Conservation (phyloP, 805 yeast species). For the Nakazawaea populi region DNA sequence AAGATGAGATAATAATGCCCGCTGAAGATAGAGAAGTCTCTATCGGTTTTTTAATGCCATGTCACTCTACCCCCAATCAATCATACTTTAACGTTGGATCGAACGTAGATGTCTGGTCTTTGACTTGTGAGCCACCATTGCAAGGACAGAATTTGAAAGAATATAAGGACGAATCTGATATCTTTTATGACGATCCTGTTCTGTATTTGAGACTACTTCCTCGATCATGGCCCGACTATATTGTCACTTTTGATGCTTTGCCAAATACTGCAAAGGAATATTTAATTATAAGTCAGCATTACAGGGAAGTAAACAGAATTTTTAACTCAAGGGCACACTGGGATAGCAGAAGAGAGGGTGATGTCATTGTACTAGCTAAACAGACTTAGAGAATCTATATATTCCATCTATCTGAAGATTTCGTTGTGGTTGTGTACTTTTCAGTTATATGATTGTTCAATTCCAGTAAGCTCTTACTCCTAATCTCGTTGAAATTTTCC, state of each 20-base stretch:
- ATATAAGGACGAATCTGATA: conserved; percentile 86
- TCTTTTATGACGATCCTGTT: conserved; percentile 62
- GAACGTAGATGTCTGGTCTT: conserved; percentile 55
- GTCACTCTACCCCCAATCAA: conserved; percentile 97
- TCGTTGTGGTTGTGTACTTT: neutral
- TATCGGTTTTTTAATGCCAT: conserved; percentile 85
- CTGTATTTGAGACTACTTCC: conserved; percentile 50
- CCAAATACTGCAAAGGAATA: conserved; percentile 36
- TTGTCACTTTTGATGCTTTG: conserved; percentile 67
- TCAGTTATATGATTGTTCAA: conserved; percentile 7
- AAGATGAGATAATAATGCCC: conserved; percentile 17
- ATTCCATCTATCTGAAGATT: conserved; percentile 3
- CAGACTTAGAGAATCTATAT: neutral
- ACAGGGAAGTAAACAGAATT: conserved; percentile 43
- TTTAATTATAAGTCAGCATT: conserved; percentile 32
- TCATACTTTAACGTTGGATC: conserved; percentile 62
- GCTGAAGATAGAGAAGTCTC: conserved; percentile 26
- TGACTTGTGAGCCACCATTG: conserved; percentile 91
- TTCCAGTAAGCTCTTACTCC: conserved; percentile 13
- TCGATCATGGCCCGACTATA: conserved; percentile 60
- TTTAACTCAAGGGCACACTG: conserved; percentile 84
- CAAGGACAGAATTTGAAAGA: conserved; percentile 28
- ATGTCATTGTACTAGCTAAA: conserved; percentile 53
- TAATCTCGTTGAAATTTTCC: conserved; percentile 11
- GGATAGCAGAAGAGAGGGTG: conserved; percentile 78